Conservation (phyloP, 2,329 filamentous ascomycete species). For the Neoascochyta sp. region DNA sequence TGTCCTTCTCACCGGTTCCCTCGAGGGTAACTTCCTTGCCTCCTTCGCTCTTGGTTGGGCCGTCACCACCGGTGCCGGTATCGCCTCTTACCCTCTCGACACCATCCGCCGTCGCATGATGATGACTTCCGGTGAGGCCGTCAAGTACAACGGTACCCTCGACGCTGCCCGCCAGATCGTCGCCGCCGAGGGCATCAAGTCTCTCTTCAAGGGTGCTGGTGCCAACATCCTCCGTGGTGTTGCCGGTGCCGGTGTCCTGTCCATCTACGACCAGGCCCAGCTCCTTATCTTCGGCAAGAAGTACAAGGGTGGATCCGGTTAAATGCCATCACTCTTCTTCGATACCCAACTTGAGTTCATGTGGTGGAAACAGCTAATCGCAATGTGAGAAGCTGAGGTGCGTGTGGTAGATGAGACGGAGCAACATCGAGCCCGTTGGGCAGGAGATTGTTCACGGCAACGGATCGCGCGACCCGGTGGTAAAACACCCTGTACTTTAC, state of each 20-base stretch:
- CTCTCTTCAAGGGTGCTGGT: conserved; percentile 99
- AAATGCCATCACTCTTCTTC: conserved; percentile 35
- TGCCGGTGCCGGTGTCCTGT: conserved; percentile 99
- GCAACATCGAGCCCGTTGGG: conserved; percentile 36
- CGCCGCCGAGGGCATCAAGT: conserved; percentile 95
- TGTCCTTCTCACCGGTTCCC: conserved; percentile 82
- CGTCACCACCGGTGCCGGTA: conserved; percentile 99
- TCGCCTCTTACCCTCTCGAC: conserved; percentile 99
- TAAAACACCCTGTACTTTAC: conserved; percentile 45
- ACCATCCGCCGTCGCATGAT: conserved; percentile 99
- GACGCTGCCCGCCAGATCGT: conserved; percentile 93
- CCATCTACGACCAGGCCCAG: conserved; percentile 99
- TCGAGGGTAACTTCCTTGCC: conserved; percentile 98
- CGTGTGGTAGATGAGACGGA: conserved; percentile 36
- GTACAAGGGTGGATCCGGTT: conserved; percentile 67
- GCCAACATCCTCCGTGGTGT: conserved; percentile 99
- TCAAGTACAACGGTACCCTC: conserved; percentile 98
- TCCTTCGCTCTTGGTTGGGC: conserved; percentile 98
- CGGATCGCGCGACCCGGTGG: conserved; percentile 41
- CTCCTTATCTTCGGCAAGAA: conserved; percentile 99
- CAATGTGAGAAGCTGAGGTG: conserved; percentile 28
- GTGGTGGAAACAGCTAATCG: conserved; percentile 36
- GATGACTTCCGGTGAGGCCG: conserved; percentile 96
- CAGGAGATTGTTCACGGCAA: conserved; percentile 44
- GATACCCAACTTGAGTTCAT: conserved; percentile 37